Conservation (phyloP, 441 rosid genomes). For the Mallotus repandus region DNA sequence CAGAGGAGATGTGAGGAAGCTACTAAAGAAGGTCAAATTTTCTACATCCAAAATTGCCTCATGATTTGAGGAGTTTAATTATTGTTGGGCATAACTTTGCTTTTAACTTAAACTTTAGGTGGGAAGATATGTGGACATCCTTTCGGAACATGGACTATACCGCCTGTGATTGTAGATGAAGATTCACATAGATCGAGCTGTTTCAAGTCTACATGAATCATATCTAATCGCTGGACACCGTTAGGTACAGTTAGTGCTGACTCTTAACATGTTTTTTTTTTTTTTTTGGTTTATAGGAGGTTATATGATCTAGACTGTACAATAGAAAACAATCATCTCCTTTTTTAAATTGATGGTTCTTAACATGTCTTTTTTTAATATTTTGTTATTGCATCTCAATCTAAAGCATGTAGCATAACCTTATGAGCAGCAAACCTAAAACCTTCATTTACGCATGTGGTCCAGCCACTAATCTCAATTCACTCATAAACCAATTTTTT, state of each 20-base stretch:
- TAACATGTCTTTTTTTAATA: background rate
- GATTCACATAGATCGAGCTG: conserved; percentile 43
- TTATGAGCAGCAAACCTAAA: background rate
- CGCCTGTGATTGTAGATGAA: conserved; percentile 63
- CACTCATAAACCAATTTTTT: background rate
- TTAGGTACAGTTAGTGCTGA: background rate
- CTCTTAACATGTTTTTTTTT: background rate
- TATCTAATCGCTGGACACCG: background rate
- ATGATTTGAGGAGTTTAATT: background rate
- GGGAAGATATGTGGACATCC: conserved; percentile 57
- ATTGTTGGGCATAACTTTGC: background rate
- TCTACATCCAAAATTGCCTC: conserved; percentile 1
- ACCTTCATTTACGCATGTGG: background rate
- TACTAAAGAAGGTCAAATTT: conserved; percentile 64
- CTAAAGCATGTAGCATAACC: background rate
- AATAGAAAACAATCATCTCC: too few relatives aligned
- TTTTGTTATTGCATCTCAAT: background rate
- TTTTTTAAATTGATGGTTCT: too few relatives aligned
- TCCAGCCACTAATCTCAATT: background rate
- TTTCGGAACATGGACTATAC: conserved; percentile 78
- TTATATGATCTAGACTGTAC: too few relatives aligned
- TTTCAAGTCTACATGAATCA: conserved; percentile 8
- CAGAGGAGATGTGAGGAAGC: conserved; percentile 82
- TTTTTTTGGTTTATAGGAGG: background rate
- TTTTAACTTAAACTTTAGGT: conserved; percentile 33